Evolutionary conservation across 257 asterid species (phyloP).

Genomic region (Solanum clarkiae): DNA sequence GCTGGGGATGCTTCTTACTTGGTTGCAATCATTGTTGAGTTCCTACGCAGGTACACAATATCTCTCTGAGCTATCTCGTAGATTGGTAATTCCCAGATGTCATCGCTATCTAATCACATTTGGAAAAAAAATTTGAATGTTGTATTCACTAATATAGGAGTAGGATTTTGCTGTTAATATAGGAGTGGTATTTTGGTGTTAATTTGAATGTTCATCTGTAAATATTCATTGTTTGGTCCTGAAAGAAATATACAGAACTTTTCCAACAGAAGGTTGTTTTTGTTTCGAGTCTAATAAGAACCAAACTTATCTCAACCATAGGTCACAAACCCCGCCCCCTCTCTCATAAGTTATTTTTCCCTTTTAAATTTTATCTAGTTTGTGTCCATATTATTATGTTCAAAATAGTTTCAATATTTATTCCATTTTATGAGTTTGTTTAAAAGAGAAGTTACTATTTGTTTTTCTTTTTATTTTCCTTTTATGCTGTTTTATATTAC

Average conservation of each 20-base stretch:
- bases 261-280: neutral
- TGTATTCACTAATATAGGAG: neutral
- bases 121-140: neutral
- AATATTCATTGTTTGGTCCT: neutral
- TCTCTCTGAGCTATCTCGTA: neutral
- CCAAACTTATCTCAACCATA: neutral
- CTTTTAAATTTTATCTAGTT: neutral
- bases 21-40: constrained; percentile 66
- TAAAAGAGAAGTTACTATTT: neutral
- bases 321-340: neutral
- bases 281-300: neutral
- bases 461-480: neutral
- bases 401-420: neutral
- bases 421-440: neutral
- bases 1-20: constrained; percentile 81
- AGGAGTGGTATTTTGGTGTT: no score
- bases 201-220: neutral
- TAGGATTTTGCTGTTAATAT: neutral
- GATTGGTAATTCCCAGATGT: neutral
- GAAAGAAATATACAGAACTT: neutral
- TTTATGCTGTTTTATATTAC: neutral
- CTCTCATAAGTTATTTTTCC: neutral
- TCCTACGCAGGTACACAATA: constrained; percentile 62
- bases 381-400: neutral
- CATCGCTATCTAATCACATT: neutral